phyloP scores from a whole-genome alignment of 371 early-diverging fungal genomes.

The Chytridium lagenaria region DNA sequence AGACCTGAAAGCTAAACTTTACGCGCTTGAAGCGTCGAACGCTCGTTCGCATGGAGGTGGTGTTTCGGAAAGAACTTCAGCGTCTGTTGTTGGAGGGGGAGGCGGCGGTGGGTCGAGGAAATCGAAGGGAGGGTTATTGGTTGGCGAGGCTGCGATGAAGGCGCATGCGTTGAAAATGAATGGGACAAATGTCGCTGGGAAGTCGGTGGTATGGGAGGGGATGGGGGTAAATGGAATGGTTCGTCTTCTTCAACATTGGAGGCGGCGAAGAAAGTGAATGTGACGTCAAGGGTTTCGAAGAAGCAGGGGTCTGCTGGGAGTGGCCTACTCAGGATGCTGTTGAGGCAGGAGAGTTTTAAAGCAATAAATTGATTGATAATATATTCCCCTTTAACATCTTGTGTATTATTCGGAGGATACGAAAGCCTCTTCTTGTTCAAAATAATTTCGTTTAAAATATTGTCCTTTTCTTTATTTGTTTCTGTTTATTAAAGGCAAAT shows the following conservation, averaged over 20 bases:
- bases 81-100: background rate
- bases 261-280: background rate
- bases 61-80: background rate
- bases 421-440: too few relatives aligned
- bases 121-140: slow-evolving; percentile 18
- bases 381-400: background rate
- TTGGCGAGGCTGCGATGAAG: slow-evolving; percentile 24
- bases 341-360: background rate
- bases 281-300: background rate
- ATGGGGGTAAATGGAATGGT: background rate
- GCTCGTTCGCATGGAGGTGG: background rate
- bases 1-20: background rate
- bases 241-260: background rate
- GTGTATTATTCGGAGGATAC: background rate
- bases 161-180: background rate
- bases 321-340: background rate
- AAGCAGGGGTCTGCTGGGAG: background rate
- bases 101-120: background rate
- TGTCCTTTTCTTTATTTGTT: too few relatives aligned
- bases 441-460: too few relatives aligned
- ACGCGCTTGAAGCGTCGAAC: background rate
- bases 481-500: too few relatives aligned
- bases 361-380: background rate
- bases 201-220: background rate
- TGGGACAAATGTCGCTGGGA: background rate